Conservation (phyloP, 768 basidiomycete species). For the Psilocybe cubensis region DNA sequence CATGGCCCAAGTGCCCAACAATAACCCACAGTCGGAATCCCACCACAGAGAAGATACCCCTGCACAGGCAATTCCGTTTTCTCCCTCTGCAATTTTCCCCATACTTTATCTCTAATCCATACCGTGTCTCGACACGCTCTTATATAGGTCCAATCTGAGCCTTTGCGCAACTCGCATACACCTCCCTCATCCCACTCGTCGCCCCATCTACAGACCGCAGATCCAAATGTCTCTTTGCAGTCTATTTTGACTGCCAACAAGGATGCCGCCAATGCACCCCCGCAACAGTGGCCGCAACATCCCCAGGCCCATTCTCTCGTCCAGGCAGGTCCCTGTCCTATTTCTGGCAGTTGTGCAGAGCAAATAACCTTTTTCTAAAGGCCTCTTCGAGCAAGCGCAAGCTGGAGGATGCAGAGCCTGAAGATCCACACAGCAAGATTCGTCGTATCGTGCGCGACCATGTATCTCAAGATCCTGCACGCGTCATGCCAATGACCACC, state of each 20-base stretch:
- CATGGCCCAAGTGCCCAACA: conserved; percentile 37
- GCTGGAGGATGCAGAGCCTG: conserved; percentile 65
- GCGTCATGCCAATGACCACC: conserved; percentile 87
- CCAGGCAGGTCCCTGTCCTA: conserved; percentile 19
- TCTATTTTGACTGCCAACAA: conserved; percentile 57
- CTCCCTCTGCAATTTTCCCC: conserved; percentile 28
- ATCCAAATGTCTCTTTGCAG: conserved; percentile 50
- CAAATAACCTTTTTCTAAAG: conserved; percentile 18
- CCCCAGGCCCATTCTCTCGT: conserved; percentile 30
- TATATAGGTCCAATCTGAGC: conserved; percentile 15
- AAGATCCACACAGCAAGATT: conserved; percentile 77
- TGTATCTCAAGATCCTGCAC: conserved; percentile 73
- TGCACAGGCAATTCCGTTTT: conserved; percentile 24
- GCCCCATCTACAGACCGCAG: conserved; percentile 32
- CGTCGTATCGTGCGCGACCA: conserved; percentile 85
- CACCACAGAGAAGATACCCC: conserved; percentile 22
- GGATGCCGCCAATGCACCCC: conserved; percentile 41
- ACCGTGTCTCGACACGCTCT: conserved; percentile 28
- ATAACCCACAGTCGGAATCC: conserved; percentile 24
- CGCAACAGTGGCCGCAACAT: conserved; percentile 32
- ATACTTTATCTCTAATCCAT: conserved; percentile 21
- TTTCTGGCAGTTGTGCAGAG: neutral
- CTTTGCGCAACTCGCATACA: conserved; percentile 22
- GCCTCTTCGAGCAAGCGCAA: conserved; percentile 71
- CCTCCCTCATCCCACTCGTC: conserved; percentile 31